Conservation (phyloP, 2,329 filamentous ascomycete genomes). For the Aplosporella prunicola region DNA sequence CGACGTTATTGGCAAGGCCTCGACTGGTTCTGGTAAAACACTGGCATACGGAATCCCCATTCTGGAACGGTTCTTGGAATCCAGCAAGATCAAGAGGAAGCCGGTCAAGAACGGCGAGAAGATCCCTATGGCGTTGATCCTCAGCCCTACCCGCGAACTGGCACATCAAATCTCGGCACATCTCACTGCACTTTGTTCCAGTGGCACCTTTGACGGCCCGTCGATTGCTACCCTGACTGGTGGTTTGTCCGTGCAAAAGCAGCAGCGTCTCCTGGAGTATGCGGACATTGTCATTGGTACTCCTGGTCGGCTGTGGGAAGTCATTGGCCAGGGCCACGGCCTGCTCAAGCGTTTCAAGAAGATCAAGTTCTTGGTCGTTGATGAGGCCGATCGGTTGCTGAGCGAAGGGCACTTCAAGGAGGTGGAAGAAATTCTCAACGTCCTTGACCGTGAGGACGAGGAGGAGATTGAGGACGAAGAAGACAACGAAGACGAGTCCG, state of each 20-base stretch:
- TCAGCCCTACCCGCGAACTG: conserved; percentile 87
- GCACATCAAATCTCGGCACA: conserved; percentile 86
- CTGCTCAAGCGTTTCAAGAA: conserved; percentile 61
- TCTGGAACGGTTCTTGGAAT: conserved; percentile 65
- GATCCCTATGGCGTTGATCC: conserved; percentile 58
- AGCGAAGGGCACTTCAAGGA: conserved; percentile 95
- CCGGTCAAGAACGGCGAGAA: conserved; percentile 24
- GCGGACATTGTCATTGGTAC: conserved; percentile 93
- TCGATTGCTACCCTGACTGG: conserved; percentile 80
- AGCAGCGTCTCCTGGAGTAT: conserved; percentile 70
- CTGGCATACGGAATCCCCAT: conserved; percentile 92
- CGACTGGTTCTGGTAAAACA: conserved; percentile 94
- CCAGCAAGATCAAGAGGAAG: conserved; percentile 14
- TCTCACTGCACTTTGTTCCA: conserved; percentile 62
- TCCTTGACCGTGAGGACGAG: conserved; percentile 58
- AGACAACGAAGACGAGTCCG: conserved; percentile 9
- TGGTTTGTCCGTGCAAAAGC: conserved; percentile 88
- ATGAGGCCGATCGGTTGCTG: conserved; percentile 86
- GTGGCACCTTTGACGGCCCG: conserved; percentile 50
- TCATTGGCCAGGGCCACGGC: conserved; percentile 66
- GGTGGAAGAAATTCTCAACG: conserved; percentile 73
- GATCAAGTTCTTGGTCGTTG: conserved; percentile 76
- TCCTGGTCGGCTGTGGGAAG: conserved; percentile 88
- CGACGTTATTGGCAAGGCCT: conserved; percentile 91
- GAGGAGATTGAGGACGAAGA: conserved; percentile 33